Evolutionary conservation across 2,329 filamentous ascomycete species (phyloP).

Genomic region (Cladobotryum mycophilum): DNA sequence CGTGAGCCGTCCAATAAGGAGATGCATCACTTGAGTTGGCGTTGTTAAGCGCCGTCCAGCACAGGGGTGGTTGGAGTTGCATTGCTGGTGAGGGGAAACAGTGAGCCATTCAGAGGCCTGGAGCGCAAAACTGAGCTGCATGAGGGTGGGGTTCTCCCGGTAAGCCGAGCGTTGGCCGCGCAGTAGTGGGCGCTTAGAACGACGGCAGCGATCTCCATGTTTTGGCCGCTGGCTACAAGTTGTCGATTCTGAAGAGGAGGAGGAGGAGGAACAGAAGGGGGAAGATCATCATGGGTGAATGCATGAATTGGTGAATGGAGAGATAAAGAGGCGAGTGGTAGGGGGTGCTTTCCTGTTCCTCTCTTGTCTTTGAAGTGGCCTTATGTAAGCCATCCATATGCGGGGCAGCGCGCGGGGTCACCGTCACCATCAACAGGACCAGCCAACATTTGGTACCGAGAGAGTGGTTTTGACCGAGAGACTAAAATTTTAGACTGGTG

Average conservation of each 20-base stretch:
- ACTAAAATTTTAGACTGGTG: no score
- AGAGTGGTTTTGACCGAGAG: no score
- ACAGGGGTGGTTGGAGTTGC: conserved; percentile 3
- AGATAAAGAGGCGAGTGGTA: no score
- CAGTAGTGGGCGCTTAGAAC: conserved; percentile 8
- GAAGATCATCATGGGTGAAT: neutral
- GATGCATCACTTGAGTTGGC: conserved; percentile 11
- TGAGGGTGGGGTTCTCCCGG: conserved; percentile 1
- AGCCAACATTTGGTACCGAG: no score
- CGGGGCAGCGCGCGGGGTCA: no score
- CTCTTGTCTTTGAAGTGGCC: no score
- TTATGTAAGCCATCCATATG: no score
- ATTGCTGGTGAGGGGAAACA: conserved; percentile 7
- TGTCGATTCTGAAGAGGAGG: no score
- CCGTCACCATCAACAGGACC: no score
- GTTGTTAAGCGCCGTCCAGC: conserved; percentile 5
- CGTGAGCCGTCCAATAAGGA: conserved; percentile 4
- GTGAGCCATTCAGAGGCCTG: conserved; percentile 1
- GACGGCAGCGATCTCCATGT: neutral
- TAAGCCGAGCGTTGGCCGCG: conserved; percentile 7
- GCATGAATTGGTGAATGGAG: no score
- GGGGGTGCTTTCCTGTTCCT: no score
- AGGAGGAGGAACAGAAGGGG: neutral
- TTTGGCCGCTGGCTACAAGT: no score
- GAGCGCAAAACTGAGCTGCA: conserved; percentile 4